Percentiles rank a stretch among this genome's conserved stretches.
Conservation (phyloP, 768 basidiomycete species). For the Collybiopsis confluens region DNA sequence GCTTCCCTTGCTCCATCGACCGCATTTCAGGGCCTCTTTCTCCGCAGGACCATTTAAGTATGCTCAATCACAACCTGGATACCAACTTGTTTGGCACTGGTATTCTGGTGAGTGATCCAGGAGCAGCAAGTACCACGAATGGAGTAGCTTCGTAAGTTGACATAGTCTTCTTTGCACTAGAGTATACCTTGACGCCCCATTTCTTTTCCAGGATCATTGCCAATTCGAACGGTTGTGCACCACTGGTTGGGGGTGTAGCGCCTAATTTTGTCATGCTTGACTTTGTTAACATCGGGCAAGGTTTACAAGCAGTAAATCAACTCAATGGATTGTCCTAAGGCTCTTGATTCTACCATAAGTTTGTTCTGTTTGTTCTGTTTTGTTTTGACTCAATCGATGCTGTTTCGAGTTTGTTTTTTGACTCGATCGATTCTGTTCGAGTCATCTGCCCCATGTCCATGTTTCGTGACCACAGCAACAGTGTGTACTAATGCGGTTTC, state of each 20-base stretch:
- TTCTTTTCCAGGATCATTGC: slow-evolving; percentile 25
- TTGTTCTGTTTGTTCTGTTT: background rate
- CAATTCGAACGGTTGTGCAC: slow-evolving; percentile 38
- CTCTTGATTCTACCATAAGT: background rate
- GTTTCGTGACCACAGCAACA: no score
- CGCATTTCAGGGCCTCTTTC: slow-evolving; percentile 29
- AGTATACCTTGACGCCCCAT: no score
- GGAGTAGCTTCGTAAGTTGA: slow-evolving; percentile 18
- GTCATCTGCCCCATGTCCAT: no score
- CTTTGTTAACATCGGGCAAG: slow-evolving; percentile 40
- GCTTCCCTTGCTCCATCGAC: slow-evolving; percentile 34
- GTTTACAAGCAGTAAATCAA: slow-evolving; percentile 31
- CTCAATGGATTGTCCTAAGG: slow-evolving; percentile 30
- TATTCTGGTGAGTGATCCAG: slow-evolving; percentile 13
- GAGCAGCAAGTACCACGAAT: slow-evolving; percentile 19
- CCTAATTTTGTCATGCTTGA: slow-evolving; percentile 49
- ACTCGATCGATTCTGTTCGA: no score
- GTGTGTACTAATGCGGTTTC: no score
- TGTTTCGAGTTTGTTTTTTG: no score
- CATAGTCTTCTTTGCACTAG: background rate
- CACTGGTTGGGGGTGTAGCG: slow-evolving; percentile 31
- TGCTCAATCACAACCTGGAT: slow-evolving; percentile 36
- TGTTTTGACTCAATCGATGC: no score
- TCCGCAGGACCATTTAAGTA: slow-evolving; percentile 31
- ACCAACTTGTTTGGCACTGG: slow-evolving; percentile 14